A percentile compares a stretch with the other conserved stretches of the same genome.
Evolutionary conservation across 768 basidiomycete species (phyloP).

Genomic region (Kwoniella shandongensis): DNA sequence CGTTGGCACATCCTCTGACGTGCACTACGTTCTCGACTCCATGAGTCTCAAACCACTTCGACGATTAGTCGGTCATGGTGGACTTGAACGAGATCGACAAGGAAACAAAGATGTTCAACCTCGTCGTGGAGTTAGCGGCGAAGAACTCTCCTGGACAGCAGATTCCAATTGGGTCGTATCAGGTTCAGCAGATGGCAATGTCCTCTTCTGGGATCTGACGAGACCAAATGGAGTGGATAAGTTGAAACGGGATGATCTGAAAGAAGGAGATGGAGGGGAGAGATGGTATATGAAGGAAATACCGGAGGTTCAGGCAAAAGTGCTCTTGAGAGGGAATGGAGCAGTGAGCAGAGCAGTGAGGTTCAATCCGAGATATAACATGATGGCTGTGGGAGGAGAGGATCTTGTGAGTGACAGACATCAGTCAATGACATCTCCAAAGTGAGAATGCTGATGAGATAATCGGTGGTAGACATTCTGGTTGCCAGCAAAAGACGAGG

Average conservation of each 20-base stretch:
- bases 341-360: conserved; percentile 80
- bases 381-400: conserved; percentile 61
- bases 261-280: conserved; percentile 14
- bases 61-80: conserved; percentile 79
- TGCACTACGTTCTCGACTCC: conserved; percentile 90
- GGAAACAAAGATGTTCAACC: conserved; percentile 60
- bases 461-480: conserved; percentile 60
- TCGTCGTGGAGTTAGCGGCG: conserved; percentile 77
- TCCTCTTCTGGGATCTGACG: conserved; percentile 81
- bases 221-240: conserved; percentile 46
- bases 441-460: not conserved
- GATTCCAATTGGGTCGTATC: conserved; percentile 87
- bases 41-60: conserved; percentile 80
- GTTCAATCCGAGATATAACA: conserved; percentile 84
- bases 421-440: conserved; percentile 1
- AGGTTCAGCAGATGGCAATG: conserved; percentile 71
- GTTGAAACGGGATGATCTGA: conserved; percentile 10
- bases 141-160: conserved; percentile 91
- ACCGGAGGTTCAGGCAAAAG: conserved; percentile 56
- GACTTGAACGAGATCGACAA: conserved; percentile 69
- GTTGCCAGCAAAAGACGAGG: conserved; percentile 61
- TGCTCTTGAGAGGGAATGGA: conserved; percentile 59
- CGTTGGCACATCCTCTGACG: conserved; percentile 86
- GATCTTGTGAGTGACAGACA: conserved; percentile 65
- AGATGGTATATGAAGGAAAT: conserved; percentile 46